phyloP scores from a whole-genome alignment of 2,329 filamentous ascomycete genomes.

The Penicillium paneum region DNA sequence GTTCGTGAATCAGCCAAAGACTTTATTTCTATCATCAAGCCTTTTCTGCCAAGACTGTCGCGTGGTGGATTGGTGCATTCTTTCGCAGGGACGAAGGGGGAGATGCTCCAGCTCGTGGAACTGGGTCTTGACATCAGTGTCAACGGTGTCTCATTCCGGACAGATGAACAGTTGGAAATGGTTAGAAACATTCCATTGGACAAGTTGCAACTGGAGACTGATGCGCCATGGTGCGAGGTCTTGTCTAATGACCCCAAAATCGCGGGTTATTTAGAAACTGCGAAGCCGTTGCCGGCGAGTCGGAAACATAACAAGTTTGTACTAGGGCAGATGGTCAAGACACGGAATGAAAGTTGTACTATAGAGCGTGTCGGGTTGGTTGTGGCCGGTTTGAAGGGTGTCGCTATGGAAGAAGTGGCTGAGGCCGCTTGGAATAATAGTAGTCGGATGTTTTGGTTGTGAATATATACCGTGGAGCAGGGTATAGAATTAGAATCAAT shows the following conservation, averaged over 20 bases:
- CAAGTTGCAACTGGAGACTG: conserved; percentile 48
- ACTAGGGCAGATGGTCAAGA: conserved; percentile 47
- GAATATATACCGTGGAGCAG: neutral
- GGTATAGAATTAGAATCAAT: neutral
- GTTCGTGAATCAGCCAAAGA: conserved; percentile 46
- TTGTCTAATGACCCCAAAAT: conserved; percentile 39
- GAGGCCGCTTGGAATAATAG: conserved; percentile 42
- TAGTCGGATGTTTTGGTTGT: conserved; percentile 30
- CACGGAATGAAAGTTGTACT: conserved; percentile 49
- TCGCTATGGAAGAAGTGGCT: conserved; percentile 44
- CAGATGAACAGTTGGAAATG: conserved; percentile 43
- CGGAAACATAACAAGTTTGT: conserved; percentile 54
- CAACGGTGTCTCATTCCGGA: conserved; percentile 50
- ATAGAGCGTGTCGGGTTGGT: conserved; percentile 49
- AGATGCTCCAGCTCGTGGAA: conserved; percentile 41
- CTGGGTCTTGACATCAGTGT: conserved; percentile 48
- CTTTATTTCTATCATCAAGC: conserved; percentile 42
- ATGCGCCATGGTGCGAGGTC: conserved; percentile 51
- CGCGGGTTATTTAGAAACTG: conserved; percentile 41
- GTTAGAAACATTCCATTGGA: conserved; percentile 42
- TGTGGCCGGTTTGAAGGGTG: conserved; percentile 49
- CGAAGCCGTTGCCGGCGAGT: conserved; percentile 37
- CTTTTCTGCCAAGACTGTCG: conserved; percentile 40
- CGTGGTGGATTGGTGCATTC: conserved; percentile 73
- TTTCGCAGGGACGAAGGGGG: conserved; percentile 69